Percentiles rank a stretch among this genome's conserved stretches.
These are phyloP conservation scores for Anthostomella pinea DNA, from an alignment of 2,329 filamentous ascomycete genomes.

Conservation along the genomic window DNA sequence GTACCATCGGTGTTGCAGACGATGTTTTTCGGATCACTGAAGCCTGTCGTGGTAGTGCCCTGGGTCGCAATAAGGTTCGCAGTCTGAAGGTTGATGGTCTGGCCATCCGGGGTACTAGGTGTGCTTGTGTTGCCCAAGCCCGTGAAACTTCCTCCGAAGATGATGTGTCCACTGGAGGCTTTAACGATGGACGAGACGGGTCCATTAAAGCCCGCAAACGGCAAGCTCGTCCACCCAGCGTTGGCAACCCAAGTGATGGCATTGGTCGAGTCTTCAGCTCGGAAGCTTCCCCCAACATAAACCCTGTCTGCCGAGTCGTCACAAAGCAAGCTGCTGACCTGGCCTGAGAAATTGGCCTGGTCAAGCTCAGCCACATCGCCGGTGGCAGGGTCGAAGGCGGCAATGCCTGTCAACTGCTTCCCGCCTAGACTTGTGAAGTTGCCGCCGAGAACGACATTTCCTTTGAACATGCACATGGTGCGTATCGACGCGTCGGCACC, in stretches of 20 bases:
- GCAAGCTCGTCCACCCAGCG: conserved; percentile 72
- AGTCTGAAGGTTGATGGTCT: conserved; percentile 80
- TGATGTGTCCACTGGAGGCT: conserved; percentile 75
- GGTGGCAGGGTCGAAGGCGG: conserved; percentile 73
- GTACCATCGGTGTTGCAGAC: conserved; percentile 70
- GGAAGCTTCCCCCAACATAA: conserved; percentile 88
- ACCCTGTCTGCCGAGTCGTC: conserved; percentile 75
- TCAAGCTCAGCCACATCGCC: conserved; percentile 70
- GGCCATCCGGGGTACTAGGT: conserved; percentile 64
- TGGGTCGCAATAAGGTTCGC: conserved; percentile 69
- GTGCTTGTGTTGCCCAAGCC: conserved; percentile 78
- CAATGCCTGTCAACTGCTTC: conserved; percentile 72
- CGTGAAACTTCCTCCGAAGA: conserved; percentile 89
- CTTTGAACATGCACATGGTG: conserved; percentile 79
- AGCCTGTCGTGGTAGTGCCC: conserved; percentile 60
- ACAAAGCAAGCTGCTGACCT: conserved; percentile 79
- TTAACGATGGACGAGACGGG: conserved; percentile 83
- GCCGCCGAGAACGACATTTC: conserved; percentile 76
- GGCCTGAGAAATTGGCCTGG: conserved; percentile 75
- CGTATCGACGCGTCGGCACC: conserved; percentile 80
- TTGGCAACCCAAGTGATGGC: conserved; percentile 76
- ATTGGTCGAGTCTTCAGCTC: conserved; percentile 77
- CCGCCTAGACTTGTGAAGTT: conserved; percentile 92
- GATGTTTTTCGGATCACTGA: conserved; percentile 74
- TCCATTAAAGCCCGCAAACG: conserved; percentile 93